These are phyloP conservation scores for Westerdykella aurantiaca DNA, from an alignment of 2,329 filamentous ascomycete genomes.

Conservation along the genomic window DNA sequence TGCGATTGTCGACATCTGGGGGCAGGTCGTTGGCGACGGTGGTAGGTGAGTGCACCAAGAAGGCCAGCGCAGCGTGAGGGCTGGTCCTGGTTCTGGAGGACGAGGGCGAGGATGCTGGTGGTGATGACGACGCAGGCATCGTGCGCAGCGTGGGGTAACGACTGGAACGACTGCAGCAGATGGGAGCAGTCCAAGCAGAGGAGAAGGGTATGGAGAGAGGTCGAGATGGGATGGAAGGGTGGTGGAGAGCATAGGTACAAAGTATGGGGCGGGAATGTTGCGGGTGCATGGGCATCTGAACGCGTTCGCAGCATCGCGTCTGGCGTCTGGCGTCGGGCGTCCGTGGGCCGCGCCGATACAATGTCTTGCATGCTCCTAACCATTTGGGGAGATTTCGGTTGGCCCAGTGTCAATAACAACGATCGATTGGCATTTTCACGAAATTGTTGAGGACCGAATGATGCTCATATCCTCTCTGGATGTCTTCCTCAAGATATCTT, in stretches of 20 bases:
- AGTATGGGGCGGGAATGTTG: conserved; percentile 21
- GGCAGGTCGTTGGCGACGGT: conserved; percentile 52
- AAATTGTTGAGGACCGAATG: too few species aligned
- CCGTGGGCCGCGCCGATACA: conserved; percentile 3
- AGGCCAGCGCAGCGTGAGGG: conserved; percentile 42
- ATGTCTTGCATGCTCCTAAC: conserved; percentile 10
- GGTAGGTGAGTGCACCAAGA: conserved; percentile 55
- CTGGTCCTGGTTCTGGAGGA: conserved; percentile 22
- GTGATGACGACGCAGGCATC: conserved; percentile 2
- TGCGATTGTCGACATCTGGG: conserved; percentile 55
- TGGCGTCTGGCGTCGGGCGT: conserved; percentile 41
- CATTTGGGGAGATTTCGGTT: not conserved
- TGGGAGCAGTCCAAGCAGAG: conserved; percentile 6
- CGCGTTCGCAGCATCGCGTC: conserved; percentile 64
- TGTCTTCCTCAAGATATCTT: not conserved
- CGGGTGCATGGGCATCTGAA: not conserved
- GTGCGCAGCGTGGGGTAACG: conserved; percentile 11
- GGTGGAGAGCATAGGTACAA: too few species aligned
- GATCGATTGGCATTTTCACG: too few species aligned
- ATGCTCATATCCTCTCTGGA: conserved; percentile 5
- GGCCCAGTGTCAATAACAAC: too few species aligned
- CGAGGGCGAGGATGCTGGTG: conserved; percentile 14
- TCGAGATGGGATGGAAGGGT: conserved; percentile 8
- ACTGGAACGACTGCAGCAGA: not conserved
- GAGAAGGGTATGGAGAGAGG: not conserved